Evolutionary conservation across 176 grass and related monocot species (phyloP), one percentile per base, ranked within the genome.

Genomic region (Raddia guianensis): DNA sequence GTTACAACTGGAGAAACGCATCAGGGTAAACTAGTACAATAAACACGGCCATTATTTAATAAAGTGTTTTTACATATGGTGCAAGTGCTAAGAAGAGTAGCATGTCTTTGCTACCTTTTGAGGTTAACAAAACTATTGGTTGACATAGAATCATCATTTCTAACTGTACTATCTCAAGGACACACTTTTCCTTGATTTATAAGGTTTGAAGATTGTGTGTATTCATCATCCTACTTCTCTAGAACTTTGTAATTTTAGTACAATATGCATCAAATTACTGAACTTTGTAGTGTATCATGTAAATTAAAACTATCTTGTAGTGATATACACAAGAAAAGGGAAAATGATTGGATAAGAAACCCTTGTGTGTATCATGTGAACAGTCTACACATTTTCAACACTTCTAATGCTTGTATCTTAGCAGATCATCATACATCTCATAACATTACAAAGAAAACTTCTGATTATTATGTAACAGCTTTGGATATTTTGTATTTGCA

Each of bases 1-100:
- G 42, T 84, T 98, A 48, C 86, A 98, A 19, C 73, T 92, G 74
- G 92, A 98, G 90, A 94, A 91, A 81, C 89, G 92, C 77, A 87
- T 88, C 58, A 89, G 88, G 86, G 96, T 97, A 89, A 77, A 78
- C 62, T 76, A 63, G 63, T 40, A 70, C 82, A 75, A 8, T 54
- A 77, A 34, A 33, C 62, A 59, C 68, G n/a, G 1, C 35, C 78
- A 73, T 43, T 80, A 50, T 70, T 80, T 53, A 53, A 63, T 79
- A 72, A 19, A 16, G 11, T 76, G 79, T 75, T 33, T 68, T 76
- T 74, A 48, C 35, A 2, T 69, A 70, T 83, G 16, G 42, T 73
- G 37, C 62, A 75, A 79, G 80, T 79, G 27, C 19, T n/a, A 64
- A 49, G 63, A 12, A 18, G 10, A 82, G 21, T 82, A 70, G 10